phyloP scores from a whole-genome alignment of 305 asterid species.

The Fraxinus ornus region DNA sequence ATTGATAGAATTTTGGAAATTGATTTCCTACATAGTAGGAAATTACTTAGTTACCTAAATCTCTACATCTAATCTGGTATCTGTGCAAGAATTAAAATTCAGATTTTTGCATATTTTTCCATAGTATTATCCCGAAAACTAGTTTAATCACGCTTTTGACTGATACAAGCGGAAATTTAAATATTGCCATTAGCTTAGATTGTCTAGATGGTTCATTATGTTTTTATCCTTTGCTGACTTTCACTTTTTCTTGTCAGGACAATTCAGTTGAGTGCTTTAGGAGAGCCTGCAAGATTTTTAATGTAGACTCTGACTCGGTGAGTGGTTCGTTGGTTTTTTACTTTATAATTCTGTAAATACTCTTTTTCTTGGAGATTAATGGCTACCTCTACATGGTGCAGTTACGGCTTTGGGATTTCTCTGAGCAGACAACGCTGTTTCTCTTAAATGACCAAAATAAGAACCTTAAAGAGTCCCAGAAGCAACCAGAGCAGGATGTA shows the following conservation, averaged over 20 bases:
- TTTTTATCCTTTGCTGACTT: conserved; percentile 19
- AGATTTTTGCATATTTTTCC: background rate
- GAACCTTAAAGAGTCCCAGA: conserved; percentile 60
- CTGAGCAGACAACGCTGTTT: conserved; percentile 77
- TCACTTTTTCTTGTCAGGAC: conserved; percentile 53
- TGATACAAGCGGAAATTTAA: background rate
- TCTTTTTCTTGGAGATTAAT: conserved; percentile 31
- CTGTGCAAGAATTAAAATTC: background rate
- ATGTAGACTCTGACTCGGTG: conserved; percentile 71
- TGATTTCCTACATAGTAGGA: background rate
- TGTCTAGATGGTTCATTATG: background rate
- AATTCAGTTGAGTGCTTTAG: conserved; percentile 80
- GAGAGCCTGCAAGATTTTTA: conserved; percentile 92
- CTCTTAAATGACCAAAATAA: conserved; percentile 63
- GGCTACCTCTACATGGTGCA: conserved; percentile 38
- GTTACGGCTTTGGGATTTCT: conserved; percentile 93
- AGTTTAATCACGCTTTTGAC: background rate
- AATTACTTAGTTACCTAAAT: background rate
- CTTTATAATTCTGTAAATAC: background rate
- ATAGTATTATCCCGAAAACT: background rate
- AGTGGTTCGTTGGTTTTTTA: conserved; percentile 32
- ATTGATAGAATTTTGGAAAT: background rate
- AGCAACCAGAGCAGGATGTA: conserved; percentile 86
- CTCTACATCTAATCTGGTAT: background rate
- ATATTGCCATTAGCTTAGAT: background rate